Evolutionary conservation across 768 basidiomycete species (phyloP), one percentile per base, ranked within the genome.

Genomic region (Rhodotorula paludigena): DNA sequence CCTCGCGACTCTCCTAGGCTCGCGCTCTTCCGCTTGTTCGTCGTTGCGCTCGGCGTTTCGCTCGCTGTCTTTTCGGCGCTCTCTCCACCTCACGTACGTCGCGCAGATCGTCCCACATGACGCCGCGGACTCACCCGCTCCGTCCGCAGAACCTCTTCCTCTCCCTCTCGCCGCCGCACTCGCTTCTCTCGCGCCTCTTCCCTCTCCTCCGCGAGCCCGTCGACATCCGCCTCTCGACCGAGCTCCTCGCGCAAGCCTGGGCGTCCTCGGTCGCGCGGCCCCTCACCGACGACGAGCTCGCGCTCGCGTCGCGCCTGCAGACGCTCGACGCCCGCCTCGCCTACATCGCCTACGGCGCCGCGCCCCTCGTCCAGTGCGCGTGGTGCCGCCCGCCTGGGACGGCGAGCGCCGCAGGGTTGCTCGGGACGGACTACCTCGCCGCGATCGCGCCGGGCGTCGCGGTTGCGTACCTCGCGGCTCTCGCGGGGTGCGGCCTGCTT

Each of bases 301-400:
- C 36, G 14, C 57, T 71, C 21, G 53, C 66, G 23, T 48, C 47
- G 20, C 52, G 64, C 6, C 36, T 71, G 10, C 65, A 71, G 42
- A 71, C 69, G n/a, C 65, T 71, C 57, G 69, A 71, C 30, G 65
- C 64, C 3, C 65, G 69, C 15, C 32, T 67, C 11, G 42, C 45
- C 11, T 71, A 71, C 59, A 38, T 65, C 49, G 64, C 61, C 2
- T 66, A 64, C 39, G 69, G 69, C 18, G 32, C 53, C 0, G 49
- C 25, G 0, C 62, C 62, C 1, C 28, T 71, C 30, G 44, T 60
- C 28, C 21, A 32, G 42, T 71, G 69, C 59, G 16, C 33, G 2
- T 71, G 69, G 69, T 71, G 69, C 20, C 41, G 39, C 30, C 56
- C 60, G 11, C 52, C 51, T 2, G 56, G 60, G 25, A 45, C 49